phyloP scores from a whole-genome alignment of 345 rosid species.

The Linum usitatissimum region DNA sequence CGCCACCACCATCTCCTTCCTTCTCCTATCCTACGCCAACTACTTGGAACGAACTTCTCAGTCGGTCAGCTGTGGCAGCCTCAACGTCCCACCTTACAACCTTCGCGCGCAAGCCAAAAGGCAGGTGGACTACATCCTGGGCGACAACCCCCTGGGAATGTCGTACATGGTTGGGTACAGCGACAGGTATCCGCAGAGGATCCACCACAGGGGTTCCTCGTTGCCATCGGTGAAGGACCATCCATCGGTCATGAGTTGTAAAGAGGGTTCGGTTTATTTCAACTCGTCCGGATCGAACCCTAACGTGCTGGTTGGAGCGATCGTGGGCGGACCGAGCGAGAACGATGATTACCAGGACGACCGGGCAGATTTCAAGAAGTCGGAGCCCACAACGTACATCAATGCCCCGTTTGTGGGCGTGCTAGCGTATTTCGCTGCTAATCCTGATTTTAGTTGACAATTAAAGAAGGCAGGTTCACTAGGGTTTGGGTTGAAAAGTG shows the following conservation, averaged over 20 bases:
- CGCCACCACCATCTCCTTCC: conserved; percentile 14
- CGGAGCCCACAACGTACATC: conserved; percentile 3
- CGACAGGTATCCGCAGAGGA: conserved; percentile 2
- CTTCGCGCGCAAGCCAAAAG: conserved; percentile 28
- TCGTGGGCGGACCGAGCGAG: conserved; percentile 2
- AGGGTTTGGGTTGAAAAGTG: background rate
- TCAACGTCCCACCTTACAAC: conserved; percentile 20
- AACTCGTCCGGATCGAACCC: background rate
- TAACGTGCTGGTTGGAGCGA: background rate
- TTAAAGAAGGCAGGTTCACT: background rate
- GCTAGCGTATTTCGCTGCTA: conserved; percentile 1
- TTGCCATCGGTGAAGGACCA: background rate
- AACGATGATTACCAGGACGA: background rate
- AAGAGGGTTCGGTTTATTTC: conserved; percentile 1
- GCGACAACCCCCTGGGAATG: background rate
- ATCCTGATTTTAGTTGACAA: background rate
- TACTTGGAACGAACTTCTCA: conserved; percentile 3
- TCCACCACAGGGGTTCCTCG: background rate
- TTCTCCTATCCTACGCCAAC: conserved; percentile 14
- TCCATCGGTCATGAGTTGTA: background rate
- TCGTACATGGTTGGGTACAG: conserved; percentile 5
- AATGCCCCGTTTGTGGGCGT: conserved; percentile 5
- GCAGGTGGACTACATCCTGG: conserved; percentile 25
- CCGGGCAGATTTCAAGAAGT: conserved; percentile 2
- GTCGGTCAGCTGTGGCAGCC: conserved; percentile 22